Conservation (phyloP, 768 basidiomycete genomes). For the Nidula microcarpa region DNA sequence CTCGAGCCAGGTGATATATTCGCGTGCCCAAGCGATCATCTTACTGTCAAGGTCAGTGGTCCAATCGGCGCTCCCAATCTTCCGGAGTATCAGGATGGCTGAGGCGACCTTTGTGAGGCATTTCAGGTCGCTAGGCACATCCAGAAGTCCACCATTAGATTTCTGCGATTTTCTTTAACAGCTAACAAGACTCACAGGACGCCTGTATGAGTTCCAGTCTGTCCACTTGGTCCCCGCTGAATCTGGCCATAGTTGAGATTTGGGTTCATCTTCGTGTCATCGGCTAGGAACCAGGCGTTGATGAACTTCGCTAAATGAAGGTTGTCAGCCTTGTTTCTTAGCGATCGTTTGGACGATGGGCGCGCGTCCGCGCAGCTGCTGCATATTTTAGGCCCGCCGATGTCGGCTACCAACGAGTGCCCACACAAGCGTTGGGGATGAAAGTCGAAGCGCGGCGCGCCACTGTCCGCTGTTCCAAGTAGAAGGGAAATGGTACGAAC, state of each 20-base stretch:
- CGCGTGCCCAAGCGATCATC: constrained; percentile 46
- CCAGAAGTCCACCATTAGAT: not conserved
- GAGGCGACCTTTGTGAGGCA: constrained; percentile 53
- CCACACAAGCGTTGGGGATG: too few relatives aligned
- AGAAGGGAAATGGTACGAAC: constrained; percentile 15
- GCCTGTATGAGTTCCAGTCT: constrained; percentile 47
- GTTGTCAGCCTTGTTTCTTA: not conserved
- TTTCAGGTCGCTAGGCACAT: constrained; percentile 45
- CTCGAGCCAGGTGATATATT: constrained; percentile 56
- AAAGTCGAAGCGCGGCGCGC: too few relatives aligned
- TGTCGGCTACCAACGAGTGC: too few relatives aligned
- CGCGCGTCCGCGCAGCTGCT: too few relatives aligned
- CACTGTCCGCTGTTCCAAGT: too few relatives aligned
- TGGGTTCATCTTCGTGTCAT: constrained; percentile 58
- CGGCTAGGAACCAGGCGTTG: constrained; percentile 58
- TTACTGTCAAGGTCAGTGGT: constrained; percentile 44
- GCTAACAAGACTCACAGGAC: constrained; percentile 37
- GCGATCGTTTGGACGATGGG: too few relatives aligned
- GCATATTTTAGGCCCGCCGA: too few relatives aligned
- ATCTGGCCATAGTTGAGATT: constrained; percentile 59
- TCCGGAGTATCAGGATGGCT: constrained; percentile 50
- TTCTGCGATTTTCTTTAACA: not conserved
- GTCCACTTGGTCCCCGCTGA: constrained; percentile 33
- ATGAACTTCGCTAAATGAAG: constrained; percentile 36
- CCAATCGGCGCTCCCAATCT: constrained; percentile 48